A percentile compares a stretch with the other conserved stretches of the same genome.
Evolutionary conservation across 495 filamentous ascomycete genomes (phyloP).

Genomic region (Lophiotrema nucula): DNA sequence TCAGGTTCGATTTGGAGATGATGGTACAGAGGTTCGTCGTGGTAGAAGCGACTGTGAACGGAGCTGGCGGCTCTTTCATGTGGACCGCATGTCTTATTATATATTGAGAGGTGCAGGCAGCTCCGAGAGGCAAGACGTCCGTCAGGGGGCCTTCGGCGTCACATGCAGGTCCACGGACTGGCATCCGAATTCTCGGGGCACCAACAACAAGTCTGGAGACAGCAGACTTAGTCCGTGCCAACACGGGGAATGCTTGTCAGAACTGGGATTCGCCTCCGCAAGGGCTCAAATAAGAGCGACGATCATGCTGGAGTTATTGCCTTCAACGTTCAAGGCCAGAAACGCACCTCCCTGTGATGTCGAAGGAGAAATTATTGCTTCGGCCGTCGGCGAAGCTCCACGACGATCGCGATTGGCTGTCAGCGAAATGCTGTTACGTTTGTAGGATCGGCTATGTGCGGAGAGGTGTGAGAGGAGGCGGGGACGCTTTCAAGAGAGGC

Average conservation of each 20-base stretch:
- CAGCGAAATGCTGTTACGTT: slow-evolving; percentile 5
- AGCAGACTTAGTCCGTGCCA: slow-evolving; percentile 9
- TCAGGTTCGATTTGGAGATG: background rate
- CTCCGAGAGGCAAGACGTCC: background rate
- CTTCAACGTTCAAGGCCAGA: slow-evolving; percentile 1
- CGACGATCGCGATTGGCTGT: slow-evolving; percentile 10
- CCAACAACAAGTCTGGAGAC: background rate
- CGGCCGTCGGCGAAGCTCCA: background rate
- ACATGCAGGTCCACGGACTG: slow-evolving; percentile 19
- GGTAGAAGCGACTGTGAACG: slow-evolving; percentile 21
- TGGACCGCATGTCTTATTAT: slow-evolving; percentile 14
- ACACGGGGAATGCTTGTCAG: slow-evolving; percentile 3
- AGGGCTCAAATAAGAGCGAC: slow-evolving; percentile 1
- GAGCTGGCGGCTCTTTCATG: background rate
- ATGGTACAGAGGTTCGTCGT: background rate
- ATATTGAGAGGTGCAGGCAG: slow-evolving; percentile 7
- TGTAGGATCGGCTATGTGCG: background rate
- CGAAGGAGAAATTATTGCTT: slow-evolving; percentile 10
- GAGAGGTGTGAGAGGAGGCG: background rate
- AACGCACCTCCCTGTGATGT: too few relatives aligned
- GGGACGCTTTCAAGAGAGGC: background rate
- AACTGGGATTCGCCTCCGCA: slow-evolving; percentile 9
- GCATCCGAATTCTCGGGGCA: slow-evolving; percentile 1
- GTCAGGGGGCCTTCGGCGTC: slow-evolving; percentile 17
- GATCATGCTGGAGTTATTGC: slow-evolving; percentile 19